Evolutionary conservation across 1,139 yeast genomes (phyloP).

Genomic region (Blastobotrys illinoisensis): DNA sequence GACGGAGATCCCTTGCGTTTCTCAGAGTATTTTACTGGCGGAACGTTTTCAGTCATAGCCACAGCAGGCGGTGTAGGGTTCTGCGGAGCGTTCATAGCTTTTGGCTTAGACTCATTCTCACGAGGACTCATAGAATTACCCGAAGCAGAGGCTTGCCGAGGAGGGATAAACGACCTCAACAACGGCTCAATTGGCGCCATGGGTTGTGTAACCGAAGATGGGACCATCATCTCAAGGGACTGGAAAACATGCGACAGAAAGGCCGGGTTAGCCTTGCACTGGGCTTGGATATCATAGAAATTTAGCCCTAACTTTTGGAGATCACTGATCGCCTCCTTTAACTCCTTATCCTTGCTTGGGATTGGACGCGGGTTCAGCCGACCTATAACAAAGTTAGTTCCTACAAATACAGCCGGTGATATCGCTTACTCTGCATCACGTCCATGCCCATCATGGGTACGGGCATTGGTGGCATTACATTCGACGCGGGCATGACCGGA

Average conservation of each 20-base stretch:
- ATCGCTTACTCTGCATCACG: neutral
- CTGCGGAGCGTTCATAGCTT: neutral
- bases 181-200: neutral
- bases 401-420: neutral
- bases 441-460: neutral
- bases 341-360: constrained; percentile 3
- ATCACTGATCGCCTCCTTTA: constrained; percentile 24
- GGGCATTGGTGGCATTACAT: neutral
- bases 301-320: constrained; percentile 27
- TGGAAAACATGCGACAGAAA: constrained; percentile 18
- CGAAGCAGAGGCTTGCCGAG: neutral
- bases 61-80: neutral
- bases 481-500: neutral
- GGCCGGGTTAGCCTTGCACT: constrained; percentile 17
- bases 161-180: neutral
- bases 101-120: neutral
- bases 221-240: constrained; percentile 18
- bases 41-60: neutral
- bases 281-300: constrained; percentile 26
- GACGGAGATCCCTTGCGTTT: neutral
- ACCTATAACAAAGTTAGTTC: neutral
- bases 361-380: neutral
- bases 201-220: neutral
- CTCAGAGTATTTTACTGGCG: neutral
- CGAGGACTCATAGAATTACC: too few relatives aligned